Conservation (phyloP, 805 yeast species). For the Priceomyces melissophilus region DNA sequence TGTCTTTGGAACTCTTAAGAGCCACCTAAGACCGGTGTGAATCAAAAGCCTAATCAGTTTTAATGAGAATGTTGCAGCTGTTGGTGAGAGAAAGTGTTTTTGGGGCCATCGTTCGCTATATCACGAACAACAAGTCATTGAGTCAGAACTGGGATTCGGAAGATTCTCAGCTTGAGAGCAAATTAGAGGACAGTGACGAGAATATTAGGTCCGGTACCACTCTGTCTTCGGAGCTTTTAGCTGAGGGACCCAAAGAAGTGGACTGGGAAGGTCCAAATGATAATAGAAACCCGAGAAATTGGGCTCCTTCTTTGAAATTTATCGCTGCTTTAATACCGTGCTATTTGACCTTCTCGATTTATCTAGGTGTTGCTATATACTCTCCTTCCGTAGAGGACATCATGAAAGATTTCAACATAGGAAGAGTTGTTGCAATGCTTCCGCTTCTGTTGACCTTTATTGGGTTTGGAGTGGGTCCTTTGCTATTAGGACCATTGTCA, state of each 20-base stretch:
- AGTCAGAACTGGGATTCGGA: too few species aligned
- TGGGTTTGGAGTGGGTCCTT: slow-evolving; percentile 59
- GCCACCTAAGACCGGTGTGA: too few species aligned
- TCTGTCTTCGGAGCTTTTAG: too few species aligned
- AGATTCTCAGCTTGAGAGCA: too few species aligned
- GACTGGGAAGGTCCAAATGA: slow-evolving; percentile 38
- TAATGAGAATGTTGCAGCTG: too few species aligned
- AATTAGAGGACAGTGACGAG: too few species aligned
- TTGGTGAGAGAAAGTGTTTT: too few species aligned
- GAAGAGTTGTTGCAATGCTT: slow-evolving; percentile 40
- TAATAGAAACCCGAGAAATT: slow-evolving; percentile 49
- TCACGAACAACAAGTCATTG: too few species aligned
- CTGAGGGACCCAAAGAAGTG: slow-evolving; percentile 11
- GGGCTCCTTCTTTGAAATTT: slow-evolving; percentile 39
- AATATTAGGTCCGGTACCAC: too few species aligned
- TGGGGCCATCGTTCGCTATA: too few species aligned
- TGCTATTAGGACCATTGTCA: slow-evolving; percentile 52
- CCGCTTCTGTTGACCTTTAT: slow-evolving; percentile 43
- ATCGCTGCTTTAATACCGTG: slow-evolving; percentile 34
- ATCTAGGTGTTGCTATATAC: slow-evolving; percentile 50
- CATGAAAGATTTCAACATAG: slow-evolving; percentile 40
- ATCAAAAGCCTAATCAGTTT: too few species aligned
- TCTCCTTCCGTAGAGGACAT: slow-evolving; percentile 47
- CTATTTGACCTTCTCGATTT: slow-evolving; percentile 44
- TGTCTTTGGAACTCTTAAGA: too few species aligned